These are phyloP conservation scores for Fonsecaea monophora DNA, from an alignment of 2,329 filamentous ascomycete genomes.

Conservation along the genomic window DNA sequence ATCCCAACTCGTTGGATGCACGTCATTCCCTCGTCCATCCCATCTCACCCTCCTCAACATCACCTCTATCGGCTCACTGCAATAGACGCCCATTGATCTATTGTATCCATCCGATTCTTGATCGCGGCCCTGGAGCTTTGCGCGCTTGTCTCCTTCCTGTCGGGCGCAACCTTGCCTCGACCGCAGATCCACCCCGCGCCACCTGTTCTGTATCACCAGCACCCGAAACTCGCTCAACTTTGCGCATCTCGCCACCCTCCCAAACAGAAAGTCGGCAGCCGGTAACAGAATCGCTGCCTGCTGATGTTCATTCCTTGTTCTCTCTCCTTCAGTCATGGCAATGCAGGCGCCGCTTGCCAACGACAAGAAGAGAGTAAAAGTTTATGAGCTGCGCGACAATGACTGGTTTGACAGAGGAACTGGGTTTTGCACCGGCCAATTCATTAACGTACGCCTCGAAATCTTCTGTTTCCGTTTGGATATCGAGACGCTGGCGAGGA, in stretches of 20 bases:
- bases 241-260: slow-evolving; percentile 24
- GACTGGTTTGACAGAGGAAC: slow-evolving; percentile 99
- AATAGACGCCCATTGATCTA: slow-evolving; percentile 2
- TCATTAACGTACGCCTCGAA: slow-evolving; percentile 68
- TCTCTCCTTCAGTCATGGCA: slow-evolving; percentile 48
- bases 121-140: slow-evolving; percentile 20
- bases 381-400: slow-evolving; percentile 97
- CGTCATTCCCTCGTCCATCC: slow-evolving; percentile 26
- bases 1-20: slow-evolving; percentile 19
- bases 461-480: neutral
- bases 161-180: slow-evolving; percentile 15
- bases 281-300: slow-evolving; percentile 23
- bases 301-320: slow-evolving; percentile 37
- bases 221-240: slow-evolving; percentile 15
- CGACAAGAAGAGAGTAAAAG: slow-evolving; percentile 79
- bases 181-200: slow-evolving; percentile 31
- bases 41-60: slow-evolving; percentile 20
- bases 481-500: neutral
- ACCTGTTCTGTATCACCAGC: slow-evolving; percentile 33
- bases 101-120: slow-evolving; percentile 3
- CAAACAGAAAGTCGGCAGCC: slow-evolving; percentile 22
- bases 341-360: slow-evolving; percentile 56
- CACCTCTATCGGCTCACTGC: slow-evolving; percentile 2
- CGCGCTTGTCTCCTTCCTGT: slow-evolving; percentile 24
- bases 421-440: slow-evolving; percentile 85